phyloP scores from a whole-genome alignment of 257 asterid genomes.

The Penstemon newberryi region DNA sequence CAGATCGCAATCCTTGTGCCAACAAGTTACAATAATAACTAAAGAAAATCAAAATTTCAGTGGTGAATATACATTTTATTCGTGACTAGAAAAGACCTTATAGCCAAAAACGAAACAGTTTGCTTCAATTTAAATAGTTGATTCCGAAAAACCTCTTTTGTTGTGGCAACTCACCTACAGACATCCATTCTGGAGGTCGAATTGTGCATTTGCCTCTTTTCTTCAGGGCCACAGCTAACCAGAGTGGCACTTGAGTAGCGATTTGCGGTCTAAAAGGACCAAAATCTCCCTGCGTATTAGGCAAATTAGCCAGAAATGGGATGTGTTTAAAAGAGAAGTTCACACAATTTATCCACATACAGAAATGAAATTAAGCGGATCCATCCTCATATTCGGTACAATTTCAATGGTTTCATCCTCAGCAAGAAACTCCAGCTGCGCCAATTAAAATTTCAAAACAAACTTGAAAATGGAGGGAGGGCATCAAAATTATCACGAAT shows the following conservation, averaged over 20 bases:
- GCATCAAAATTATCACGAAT: no score
- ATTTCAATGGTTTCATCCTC: slow-evolving; percentile 86
- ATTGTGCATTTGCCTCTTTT: slow-evolving; percentile 93
- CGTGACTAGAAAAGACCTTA: not conserved
- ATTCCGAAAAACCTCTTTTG: not conserved
- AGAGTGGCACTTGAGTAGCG: slow-evolving; percentile 74
- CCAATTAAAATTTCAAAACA: slow-evolving; percentile 9
- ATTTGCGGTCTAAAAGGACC: slow-evolving; percentile 85
- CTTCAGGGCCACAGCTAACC: slow-evolving; percentile 95
- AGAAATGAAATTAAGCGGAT: slow-evolving; percentile 75
- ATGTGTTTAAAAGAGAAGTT: not conserved
- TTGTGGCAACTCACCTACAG: slow-evolving; percentile 58
- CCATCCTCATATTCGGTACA: slow-evolving; percentile 84
- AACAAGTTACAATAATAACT: not conserved
- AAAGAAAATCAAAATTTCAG: not conserved
- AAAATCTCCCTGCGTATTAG: slow-evolving; percentile 67
- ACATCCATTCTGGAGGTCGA: slow-evolving; percentile 87
- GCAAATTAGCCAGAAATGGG: slow-evolving; percentile 15
- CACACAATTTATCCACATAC: slow-evolving; percentile 34
- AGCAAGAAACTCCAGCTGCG: slow-evolving; percentile 92
- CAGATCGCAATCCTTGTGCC: not conserved
- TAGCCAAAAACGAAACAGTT: not conserved
- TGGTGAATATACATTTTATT: slow-evolving; percentile 5
- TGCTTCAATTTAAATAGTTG: not conserved
- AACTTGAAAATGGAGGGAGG: slow-evolving; percentile 14